Conservation (phyloP, 2,329 filamentous ascomycete genomes). For the Trichoderma cornu-damae region DNA sequence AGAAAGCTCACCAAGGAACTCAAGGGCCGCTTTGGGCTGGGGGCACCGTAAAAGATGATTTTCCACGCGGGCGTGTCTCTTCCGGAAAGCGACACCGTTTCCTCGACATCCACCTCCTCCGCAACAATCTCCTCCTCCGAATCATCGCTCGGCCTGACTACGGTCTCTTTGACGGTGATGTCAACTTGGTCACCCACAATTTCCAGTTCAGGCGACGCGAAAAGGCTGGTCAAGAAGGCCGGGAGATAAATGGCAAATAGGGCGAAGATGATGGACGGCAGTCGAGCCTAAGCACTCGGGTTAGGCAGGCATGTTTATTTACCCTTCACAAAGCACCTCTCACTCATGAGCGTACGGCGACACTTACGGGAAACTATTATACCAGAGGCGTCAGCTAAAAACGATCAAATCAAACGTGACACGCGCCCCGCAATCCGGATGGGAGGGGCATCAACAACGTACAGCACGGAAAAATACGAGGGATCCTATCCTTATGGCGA, state of each 20-base stretch:
- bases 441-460: slow-evolving; percentile 20
- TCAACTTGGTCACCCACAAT: slow-evolving; percentile 58
- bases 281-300: slow-evolving; percentile 32
- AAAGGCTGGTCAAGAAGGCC: slow-evolving; percentile 56
- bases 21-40: slow-evolving; percentile 62
- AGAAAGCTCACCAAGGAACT: slow-evolving; percentile 63
- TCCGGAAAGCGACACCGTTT: slow-evolving; percentile 56
- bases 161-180: slow-evolving; percentile 47
- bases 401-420: neutral
- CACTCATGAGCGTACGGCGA: neutral
- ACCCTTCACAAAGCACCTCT: too few relatives aligned
- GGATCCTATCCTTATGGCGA: slow-evolving; percentile 34
- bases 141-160: slow-evolving; percentile 27
- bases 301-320: slow-evolving; percentile 17
- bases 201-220: slow-evolving; percentile 52
- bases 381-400: slow-evolving; percentile 21
- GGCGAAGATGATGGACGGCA: slow-evolving; percentile 53
- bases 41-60: slow-evolving; percentile 70
- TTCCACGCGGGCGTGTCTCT: slow-evolving; percentile 52
- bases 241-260: slow-evolving; percentile 62
- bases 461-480: slow-evolving; percentile 38
- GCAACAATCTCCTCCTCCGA: slow-evolving; percentile 35
- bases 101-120: slow-evolving; percentile 56
- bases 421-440: too few relatives aligned
- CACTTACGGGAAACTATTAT: slow-evolving; percentile 36